A percentile compares a stretch with the other conserved stretches of the same genome.
phyloP scores from a whole-genome alignment of 2,329 filamentous ascomycete species.

The Fusarium kyushuense region DNA sequence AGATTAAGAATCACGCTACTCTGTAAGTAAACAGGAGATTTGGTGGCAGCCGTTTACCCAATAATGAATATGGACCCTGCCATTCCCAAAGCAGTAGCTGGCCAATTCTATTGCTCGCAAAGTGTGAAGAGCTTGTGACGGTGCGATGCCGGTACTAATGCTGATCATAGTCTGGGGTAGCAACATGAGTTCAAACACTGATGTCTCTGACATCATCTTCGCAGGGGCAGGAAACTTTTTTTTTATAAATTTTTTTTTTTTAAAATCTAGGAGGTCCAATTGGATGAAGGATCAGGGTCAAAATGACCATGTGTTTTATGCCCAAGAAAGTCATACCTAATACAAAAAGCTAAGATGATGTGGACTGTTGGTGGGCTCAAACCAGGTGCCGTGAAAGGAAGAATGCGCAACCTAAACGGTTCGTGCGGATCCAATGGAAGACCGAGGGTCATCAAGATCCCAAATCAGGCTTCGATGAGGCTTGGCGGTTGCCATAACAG shows the following conservation, averaged over 20 bases:
- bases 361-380: background rate
- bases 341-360: constrained; percentile 6
- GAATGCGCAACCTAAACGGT: constrained; percentile 9
- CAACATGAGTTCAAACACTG: background rate
- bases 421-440: constrained; percentile 21
- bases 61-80: background rate
- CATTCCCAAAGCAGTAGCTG: background rate
- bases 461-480: background rate
- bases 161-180: constrained; percentile 5
- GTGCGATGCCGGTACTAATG: background rate
- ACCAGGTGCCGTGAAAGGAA: constrained; percentile 16
- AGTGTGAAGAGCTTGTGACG: too few species aligned
- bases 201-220: constrained; percentile 37
- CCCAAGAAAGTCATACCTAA: background rate
- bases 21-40: too few species aligned
- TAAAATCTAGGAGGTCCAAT: background rate
- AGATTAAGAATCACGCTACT: background rate
- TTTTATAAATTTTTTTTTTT: too few species aligned
- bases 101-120: background rate
- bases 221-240: background rate
- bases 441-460: background rate
- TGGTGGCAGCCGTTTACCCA: background rate
- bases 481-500: background rate
- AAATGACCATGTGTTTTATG: background rate
- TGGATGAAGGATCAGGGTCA: background rate